A percentile compares a stretch with the other conserved stretches of the same genome.
phyloP scores from a whole-genome alignment of 768 basidiomycete species.

The Phylloporus sp. region DNA sequence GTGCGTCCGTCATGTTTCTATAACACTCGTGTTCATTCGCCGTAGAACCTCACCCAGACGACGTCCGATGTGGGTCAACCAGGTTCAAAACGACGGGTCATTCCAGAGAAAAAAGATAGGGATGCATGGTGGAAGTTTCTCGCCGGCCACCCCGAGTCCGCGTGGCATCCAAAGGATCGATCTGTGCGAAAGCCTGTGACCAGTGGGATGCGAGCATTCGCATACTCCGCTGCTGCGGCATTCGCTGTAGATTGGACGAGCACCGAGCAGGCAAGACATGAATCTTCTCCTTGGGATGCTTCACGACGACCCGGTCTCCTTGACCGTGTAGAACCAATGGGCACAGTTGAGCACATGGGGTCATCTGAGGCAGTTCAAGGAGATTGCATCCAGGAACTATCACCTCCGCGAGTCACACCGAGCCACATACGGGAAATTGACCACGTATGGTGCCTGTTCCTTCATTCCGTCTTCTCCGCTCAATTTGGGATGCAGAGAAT shows the following conservation, averaged over 20 bases:
- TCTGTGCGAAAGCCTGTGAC: slow-evolving; percentile 5
- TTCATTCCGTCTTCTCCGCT: slow-evolving; percentile 1
- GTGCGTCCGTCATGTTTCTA: slow-evolving; percentile 20
- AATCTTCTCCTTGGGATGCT: not conserved
- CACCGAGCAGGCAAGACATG: slow-evolving; percentile 2
- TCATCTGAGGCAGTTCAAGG: not conserved
- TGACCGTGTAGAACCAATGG: not conserved
- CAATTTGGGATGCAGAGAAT: slow-evolving; percentile 43
- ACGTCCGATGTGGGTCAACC: slow-evolving; percentile 37
- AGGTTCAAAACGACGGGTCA: slow-evolving; percentile 29
- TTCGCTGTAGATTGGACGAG: not conserved
- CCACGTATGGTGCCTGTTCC: slow-evolving; percentile 45
- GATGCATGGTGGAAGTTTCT: slow-evolving; percentile 81
- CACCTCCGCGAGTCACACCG: slow-evolving; percentile 57
- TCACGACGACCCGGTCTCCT: not conserved
- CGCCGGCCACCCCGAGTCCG: slow-evolving; percentile 60
- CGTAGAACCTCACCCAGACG: slow-evolving; percentile 64
- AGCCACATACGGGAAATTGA: slow-evolving; percentile 56
- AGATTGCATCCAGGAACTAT: slow-evolving; percentile 11
- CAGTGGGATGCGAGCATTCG: slow-evolving; percentile 36
- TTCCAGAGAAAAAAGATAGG: slow-evolving; percentile 71
- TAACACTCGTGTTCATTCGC: slow-evolving; percentile 4
- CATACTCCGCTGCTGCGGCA: slow-evolving; percentile 22
- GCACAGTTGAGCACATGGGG: not conserved
- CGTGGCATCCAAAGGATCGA: slow-evolving; percentile 50